Evolutionary conservation across 2,329 filamentous ascomycete genomes (phyloP).

Genomic region (Periconia digitata): DNA sequence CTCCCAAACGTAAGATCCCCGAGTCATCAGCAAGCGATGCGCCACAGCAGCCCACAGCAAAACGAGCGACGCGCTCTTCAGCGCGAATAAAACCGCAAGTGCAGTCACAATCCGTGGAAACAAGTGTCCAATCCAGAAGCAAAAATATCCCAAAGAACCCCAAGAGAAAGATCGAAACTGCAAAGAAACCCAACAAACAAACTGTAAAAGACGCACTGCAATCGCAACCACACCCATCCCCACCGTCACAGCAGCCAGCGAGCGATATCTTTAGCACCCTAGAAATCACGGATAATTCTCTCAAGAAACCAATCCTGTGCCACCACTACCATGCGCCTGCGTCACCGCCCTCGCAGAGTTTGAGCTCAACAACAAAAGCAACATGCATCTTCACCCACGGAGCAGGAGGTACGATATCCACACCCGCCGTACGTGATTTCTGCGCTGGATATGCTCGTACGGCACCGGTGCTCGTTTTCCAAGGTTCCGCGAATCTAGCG

Average conservation of each 20-base stretch:
- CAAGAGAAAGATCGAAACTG: background rate
- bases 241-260: no score
- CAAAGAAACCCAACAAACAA: background rate
- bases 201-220: background rate
- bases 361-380: constrained; percentile 13
- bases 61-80: constrained; percentile 9
- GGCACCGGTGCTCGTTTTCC: constrained; percentile 35
- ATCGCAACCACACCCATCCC: background rate
- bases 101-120: no score
- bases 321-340: constrained; percentile 14
- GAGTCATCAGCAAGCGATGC: background rate
- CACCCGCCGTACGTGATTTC: constrained; percentile 44
- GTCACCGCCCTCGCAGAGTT: background rate
- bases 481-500: constrained; percentile 46
- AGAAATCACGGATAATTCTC: constrained; percentile 11
- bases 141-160: background rate
- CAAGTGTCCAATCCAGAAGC: no score
- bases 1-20: constrained; percentile 7
- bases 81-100: constrained; percentile 1
- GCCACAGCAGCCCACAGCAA: constrained; percentile 7
- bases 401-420: constrained; percentile 46
- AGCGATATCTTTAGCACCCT: constrained; percentile 6
- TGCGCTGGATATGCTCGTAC: constrained; percentile 37
- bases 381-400: constrained; percentile 47
- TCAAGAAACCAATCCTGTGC: constrained; percentile 26